These are phyloP conservation scores for Escallonia herrerae DNA, from an alignment of 129 eudicot species.

Conservation along the genomic window DNA sequence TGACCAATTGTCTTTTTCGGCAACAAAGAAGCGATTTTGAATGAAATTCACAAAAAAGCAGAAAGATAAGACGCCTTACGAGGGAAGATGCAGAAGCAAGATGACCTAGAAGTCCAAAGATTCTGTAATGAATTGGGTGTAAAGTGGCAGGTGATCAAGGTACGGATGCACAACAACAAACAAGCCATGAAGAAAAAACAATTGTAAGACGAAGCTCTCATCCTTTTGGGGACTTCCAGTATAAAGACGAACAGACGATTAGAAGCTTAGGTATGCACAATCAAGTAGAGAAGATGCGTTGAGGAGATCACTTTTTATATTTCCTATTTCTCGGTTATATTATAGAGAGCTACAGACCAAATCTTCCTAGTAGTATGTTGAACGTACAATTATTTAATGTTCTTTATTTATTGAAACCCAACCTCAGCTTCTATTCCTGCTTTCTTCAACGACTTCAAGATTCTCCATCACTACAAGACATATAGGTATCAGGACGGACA, in stretches of 20 bases:
- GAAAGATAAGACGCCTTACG: conserved; percentile 58
- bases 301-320: background rate
- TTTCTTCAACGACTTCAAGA: no score
- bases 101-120: conserved; percentile 51
- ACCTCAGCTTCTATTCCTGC: no score
- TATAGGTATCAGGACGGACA: no score
- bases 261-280: conserved; percentile 3
- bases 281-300: background rate
- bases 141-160: conserved; percentile 68
- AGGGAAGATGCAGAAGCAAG: conserved; percentile 83
- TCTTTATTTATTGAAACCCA: no score
- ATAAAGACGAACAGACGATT: background rate
- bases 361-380: no score
- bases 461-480: no score
- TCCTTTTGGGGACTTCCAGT: background rate
- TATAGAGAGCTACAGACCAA: no score
- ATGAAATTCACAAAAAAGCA: conserved; percentile 65
- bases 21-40: conserved; percentile 57
- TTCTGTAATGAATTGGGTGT: conserved; percentile 60
- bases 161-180: conserved; percentile 86
- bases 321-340: no score
- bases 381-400: no score
- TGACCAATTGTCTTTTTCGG: conserved; percentile 17
- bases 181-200: conserved; percentile 77
- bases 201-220: conserved; percentile 19